Evolutionary conservation across 495 filamentous ascomycete species (phyloP), one percentile per base, ranked within the genome.

Genomic region (Glonium stellatum): DNA sequence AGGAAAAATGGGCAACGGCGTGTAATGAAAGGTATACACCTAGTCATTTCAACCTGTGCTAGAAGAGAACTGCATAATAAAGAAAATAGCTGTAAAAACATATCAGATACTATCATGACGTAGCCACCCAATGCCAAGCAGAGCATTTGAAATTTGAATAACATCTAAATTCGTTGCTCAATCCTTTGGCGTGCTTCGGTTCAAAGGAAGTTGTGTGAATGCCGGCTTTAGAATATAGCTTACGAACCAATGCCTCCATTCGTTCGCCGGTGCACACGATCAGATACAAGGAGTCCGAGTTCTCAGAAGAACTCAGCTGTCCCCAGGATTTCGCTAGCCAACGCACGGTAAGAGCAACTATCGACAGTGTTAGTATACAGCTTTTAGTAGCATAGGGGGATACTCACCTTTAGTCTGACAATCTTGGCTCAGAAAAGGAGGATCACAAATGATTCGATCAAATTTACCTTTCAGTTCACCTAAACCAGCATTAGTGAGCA

Each of bases 151-250:
- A 90, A 61, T 87, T 89, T 4, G 87, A 82, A 60, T 88, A 90
- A 69, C 87, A 90, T 61, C 80, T 75, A 67, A 90, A 92, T 74
- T 87, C 86, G 67, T 92, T 92, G 67, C 84, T 85, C 44, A 92
- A 71, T 15, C 76, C 83, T 57, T 84, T 82, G 19, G 80, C 76
- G 68, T 92, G 88, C 57, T 75, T 68, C 0, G 83, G 82, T 58
- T 85, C 79, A 66, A 80, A 82, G 15, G 76, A 77, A 18, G 86
- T 89, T 18, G 80, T 83, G 35, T 62, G 65, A 9, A 80, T 64
- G 1, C 80, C 75, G 56, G 60, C 55, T 58, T 70, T 71, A 23
- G 62, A 59, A 41, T 76, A 76, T 19, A 76, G 53, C 57, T 70
- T 75, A 23, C 35, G 11, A 25, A 74, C 66, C 6, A 71, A 46